Percentiles rank a stretch among this genome's conserved stretches.
Conservation (phyloP, 306 rosid genomes). For the Betula pendula region DNA sequence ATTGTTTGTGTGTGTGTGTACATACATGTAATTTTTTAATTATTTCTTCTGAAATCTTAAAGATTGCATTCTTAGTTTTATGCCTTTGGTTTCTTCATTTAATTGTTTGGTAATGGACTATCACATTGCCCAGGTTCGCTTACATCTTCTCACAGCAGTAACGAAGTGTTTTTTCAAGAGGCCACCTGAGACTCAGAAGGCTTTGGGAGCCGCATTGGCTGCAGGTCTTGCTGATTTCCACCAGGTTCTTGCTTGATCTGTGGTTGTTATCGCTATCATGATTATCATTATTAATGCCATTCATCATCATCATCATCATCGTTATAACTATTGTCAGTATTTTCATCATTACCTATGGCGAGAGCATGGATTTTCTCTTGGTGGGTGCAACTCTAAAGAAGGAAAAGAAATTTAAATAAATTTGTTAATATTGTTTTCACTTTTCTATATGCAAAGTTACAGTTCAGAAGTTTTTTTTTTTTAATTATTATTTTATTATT, state of each 20-base stretch:
- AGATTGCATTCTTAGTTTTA: conserved; percentile 3
- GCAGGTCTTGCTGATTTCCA: conserved; percentile 95
- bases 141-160: conserved; percentile 96
- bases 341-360: neutral
- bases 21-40: neutral
- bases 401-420: no score
- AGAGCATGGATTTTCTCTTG: no score
- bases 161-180: conserved; percentile 99
- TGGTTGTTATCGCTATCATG: neutral
- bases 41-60: neutral
- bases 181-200: conserved; percentile 89
- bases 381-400: no score
- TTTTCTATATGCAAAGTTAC: no score
- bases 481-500: no score
- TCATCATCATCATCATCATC: neutral
- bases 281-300: neutral
- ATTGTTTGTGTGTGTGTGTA: no score
- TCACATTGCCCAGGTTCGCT: conserved; percentile 78
- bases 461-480: no score
- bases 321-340: neutral
- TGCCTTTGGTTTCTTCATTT: conserved; percentile 11
- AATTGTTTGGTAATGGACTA: conserved; percentile 24
- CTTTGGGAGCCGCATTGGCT: conserved; percentile 95
- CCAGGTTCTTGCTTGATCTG: conserved; percentile 59
- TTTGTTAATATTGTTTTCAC: no score